Evolutionary conservation across 1,284 basidiomycete genomes (phyloP).

Genomic region (Tilletia caries): DNA sequence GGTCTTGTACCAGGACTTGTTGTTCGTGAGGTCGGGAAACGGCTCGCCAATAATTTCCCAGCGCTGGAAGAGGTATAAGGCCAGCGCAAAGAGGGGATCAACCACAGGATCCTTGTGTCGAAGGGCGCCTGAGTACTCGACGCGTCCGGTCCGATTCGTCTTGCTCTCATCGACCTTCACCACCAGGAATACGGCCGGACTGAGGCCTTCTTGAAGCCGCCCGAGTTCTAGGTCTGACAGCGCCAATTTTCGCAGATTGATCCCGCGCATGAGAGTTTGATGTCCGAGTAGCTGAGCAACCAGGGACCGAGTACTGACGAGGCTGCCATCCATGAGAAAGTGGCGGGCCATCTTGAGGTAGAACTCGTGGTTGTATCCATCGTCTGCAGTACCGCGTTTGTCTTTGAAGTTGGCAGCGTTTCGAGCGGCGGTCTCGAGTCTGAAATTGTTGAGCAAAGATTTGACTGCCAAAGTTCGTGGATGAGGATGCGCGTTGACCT

Average conservation of each 20-base stretch:
- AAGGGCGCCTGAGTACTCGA: no score
- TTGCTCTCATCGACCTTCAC: no score
- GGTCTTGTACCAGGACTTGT: background rate
- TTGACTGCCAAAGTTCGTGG: background rate
- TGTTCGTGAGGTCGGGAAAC: background rate
- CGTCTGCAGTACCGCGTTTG: background rate
- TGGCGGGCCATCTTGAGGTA: background rate
- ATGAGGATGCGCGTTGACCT: constrained; percentile 1
- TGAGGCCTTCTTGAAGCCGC: no score
- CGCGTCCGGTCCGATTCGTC: no score
- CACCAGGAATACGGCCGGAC: no score
- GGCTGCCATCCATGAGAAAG: background rate
- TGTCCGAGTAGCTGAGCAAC: background rate
- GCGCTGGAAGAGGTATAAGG: background rate
- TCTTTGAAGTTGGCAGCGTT: background rate
- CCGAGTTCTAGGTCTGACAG: no score
- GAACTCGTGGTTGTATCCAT: background rate
- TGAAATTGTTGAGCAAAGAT: background rate
- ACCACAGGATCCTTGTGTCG: background rate
- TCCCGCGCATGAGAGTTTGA: background rate
- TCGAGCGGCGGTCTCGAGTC: background rate
- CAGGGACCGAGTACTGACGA: background rate
- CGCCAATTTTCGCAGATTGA: no score
- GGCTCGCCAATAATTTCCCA: background rate
- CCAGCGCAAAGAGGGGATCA: background rate